Conservation (phyloP, 164 flowering plant genomes). For the Buxus sempervirens region DNA sequence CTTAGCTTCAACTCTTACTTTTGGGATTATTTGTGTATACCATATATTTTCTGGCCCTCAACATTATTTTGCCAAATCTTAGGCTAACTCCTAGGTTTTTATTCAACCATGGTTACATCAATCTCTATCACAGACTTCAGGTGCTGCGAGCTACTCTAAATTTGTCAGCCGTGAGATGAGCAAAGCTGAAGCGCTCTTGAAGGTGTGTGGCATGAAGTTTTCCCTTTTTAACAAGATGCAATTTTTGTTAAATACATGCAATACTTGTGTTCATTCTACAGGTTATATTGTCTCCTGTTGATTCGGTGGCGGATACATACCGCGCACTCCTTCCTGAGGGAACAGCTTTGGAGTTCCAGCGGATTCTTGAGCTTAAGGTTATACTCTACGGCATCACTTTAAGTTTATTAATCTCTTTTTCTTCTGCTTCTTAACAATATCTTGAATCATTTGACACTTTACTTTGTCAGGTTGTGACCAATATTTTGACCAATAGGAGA, state of each 20-base stretch:
- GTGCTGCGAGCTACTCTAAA: conserved; percentile 83
- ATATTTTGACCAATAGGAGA: too few relatives aligned
- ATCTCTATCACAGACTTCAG: conserved; percentile 48
- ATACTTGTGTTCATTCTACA: conserved; percentile 24
- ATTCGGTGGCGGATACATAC: conserved; percentile 93
- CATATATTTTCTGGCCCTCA: background rate
- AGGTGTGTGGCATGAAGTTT: conserved; percentile 39
- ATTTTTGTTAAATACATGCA: background rate
- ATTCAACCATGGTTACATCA: background rate
- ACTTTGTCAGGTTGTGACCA: too few relatives aligned
- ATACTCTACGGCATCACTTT: conserved; percentile 4
- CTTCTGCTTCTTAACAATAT: too few relatives aligned
- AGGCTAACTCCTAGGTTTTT: background rate
- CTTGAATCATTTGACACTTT: too few relatives aligned
- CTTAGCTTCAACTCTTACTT: background rate
- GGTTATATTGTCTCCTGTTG: conserved; percentile 92
- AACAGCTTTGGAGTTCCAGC: conserved; percentile 83
- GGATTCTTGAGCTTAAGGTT: conserved; percentile 95
- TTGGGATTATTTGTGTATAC: background rate
- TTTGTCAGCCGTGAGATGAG: conserved; percentile 97
- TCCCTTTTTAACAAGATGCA: background rate
- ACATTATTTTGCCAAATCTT: background rate
- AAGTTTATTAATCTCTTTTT: conserved; percentile 3
- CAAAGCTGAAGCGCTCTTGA: conserved; percentile 97
- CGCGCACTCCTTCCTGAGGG: conserved; percentile 96